These are phyloP conservation scores for Syncephalastrum monosporum DNA, from an alignment of 371 early-diverging fungal genomes.

Conservation along the genomic window DNA sequence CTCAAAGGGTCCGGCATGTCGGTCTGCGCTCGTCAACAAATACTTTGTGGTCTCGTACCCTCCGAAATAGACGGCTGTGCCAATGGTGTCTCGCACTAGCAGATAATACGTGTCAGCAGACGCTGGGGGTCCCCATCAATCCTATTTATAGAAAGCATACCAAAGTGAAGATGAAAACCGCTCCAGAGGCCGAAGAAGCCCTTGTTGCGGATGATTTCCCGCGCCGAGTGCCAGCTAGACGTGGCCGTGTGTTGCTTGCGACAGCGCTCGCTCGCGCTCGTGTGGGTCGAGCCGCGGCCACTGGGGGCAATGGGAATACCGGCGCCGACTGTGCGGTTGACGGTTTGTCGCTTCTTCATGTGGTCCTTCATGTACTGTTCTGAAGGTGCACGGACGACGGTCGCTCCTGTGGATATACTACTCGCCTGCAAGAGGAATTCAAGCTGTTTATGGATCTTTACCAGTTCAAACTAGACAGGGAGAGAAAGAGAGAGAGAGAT, in stretches of 20 bases:
- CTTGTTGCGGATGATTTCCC: conserved; percentile 53
- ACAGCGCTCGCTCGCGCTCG: conserved; percentile 3
- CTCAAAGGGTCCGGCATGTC: conserved; percentile 61
- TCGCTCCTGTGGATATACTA: conserved; percentile 48
- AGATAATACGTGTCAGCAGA: not conserved
- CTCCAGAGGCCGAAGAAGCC: conserved; percentile 50
- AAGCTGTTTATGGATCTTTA: conserved; percentile 81
- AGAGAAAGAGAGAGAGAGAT: not conserved
- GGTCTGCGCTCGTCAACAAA: conserved; percentile 42
- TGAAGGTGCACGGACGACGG: conserved; percentile 27
- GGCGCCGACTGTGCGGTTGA: conserved; percentile 32
- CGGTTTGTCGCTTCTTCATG: conserved; percentile 6
- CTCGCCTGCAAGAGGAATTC: conserved; percentile 62
- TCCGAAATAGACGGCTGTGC: conserved; percentile 81
- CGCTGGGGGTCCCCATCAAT: not conserved
- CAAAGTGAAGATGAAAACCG: conserved; percentile 52
- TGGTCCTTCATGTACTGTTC: conserved; percentile 1
- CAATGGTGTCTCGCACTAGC: conserved; percentile 65
- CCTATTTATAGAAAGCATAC: conserved; percentile 17
- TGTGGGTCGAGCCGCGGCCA: conserved; percentile 3
- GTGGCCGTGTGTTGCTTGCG: conserved; percentile 17
- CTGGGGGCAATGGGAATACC: conserved; percentile 29
- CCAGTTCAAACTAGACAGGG: conserved; percentile 55
- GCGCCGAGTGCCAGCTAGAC: conserved; percentile 59
- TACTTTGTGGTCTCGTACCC: conserved; percentile 77